phyloP scores from a whole-genome alignment of 2,329 filamentous ascomycete genomes.

The Trichoderma endophyticum region DNA sequence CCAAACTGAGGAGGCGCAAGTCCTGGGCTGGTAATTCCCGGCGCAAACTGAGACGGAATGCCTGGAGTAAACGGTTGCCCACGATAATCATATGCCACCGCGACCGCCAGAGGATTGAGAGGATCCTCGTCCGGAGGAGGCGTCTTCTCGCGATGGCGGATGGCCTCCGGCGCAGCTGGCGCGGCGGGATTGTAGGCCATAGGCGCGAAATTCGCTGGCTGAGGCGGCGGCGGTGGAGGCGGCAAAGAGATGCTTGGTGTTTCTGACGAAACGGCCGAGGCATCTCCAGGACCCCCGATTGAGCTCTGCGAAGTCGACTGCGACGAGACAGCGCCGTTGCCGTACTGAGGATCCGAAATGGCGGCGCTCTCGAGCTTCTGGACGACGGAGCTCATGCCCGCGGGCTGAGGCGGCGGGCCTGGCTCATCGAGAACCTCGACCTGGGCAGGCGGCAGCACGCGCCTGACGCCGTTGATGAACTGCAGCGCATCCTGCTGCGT shows the following conservation, averaged over 20 bases:
- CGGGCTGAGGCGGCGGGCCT: constrained; percentile 43
- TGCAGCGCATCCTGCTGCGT: constrained; percentile 67
- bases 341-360: constrained; percentile 57
- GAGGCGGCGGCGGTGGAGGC: constrained; percentile 33
- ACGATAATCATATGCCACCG: constrained; percentile 55
- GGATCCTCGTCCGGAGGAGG: constrained; percentile 67
- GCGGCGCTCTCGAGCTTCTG: constrained; percentile 70
- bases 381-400: constrained; percentile 64
- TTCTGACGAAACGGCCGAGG: constrained; percentile 17
- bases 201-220: constrained; percentile 51
- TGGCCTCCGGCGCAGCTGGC: constrained; percentile 68
- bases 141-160: constrained; percentile 74
- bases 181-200: constrained; percentile 79
- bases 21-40: constrained; percentile 40
- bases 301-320: constrained; percentile 15
- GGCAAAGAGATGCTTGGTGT: constrained; percentile 11
- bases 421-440: constrained; percentile 66
- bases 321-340: background rate
- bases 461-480: constrained; percentile 66
- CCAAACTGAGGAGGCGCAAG: constrained; percentile 44
- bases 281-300: background rate
- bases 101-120: constrained; percentile 56
- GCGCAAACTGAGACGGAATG: constrained; percentile 46
- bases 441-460: constrained; percentile 59
- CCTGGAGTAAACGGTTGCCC: constrained; percentile 52